Percentiles rank a stretch among this genome's conserved stretches.
These are phyloP conservation scores for Boletellus ananas DNA, from an alignment of 768 basidiomycete genomes.

Conservation along the genomic window DNA sequence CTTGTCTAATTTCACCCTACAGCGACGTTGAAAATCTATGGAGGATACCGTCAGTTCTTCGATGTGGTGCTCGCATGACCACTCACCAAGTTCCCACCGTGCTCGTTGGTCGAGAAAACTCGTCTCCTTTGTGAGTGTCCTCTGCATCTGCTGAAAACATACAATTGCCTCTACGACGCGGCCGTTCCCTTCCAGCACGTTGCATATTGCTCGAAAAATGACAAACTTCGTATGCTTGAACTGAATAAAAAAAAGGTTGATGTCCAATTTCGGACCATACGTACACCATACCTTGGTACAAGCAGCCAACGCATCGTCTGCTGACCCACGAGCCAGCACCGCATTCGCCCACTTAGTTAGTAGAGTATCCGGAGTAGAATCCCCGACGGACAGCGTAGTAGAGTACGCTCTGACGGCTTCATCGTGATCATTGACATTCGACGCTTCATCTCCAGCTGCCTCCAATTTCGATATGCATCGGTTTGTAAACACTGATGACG, in stretches of 20 bases:
- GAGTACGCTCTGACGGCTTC: background rate
- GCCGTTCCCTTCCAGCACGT: background rate
- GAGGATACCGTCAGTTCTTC: no score
- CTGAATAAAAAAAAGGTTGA: background rate
- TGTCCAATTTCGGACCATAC: background rate
- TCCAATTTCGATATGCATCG: background rate
- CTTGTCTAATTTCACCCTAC: no score
- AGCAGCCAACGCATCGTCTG: background rate
- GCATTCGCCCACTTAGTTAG: background rate
- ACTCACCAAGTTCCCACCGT: background rate
- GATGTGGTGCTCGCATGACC: background rate
- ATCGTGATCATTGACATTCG: background rate
- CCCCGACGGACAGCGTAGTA: background rate
- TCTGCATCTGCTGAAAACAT: background rate
- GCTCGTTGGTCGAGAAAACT: background rate
- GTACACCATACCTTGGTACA: background rate
- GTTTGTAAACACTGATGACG: background rate
- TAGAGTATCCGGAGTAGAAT: background rate
- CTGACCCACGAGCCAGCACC: background rate
- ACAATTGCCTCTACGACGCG: background rate
- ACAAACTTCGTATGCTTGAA: background rate
- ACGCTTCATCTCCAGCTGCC: background rate
- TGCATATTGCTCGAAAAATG: background rate
- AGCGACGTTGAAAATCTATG: background rate
- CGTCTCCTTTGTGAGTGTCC: no score